A percentile compares a stretch with the other conserved stretches of the same genome.
Conservation (phyloP, 352 stramenopile genomes). For the Phytophthora pluvialis region DNA sequence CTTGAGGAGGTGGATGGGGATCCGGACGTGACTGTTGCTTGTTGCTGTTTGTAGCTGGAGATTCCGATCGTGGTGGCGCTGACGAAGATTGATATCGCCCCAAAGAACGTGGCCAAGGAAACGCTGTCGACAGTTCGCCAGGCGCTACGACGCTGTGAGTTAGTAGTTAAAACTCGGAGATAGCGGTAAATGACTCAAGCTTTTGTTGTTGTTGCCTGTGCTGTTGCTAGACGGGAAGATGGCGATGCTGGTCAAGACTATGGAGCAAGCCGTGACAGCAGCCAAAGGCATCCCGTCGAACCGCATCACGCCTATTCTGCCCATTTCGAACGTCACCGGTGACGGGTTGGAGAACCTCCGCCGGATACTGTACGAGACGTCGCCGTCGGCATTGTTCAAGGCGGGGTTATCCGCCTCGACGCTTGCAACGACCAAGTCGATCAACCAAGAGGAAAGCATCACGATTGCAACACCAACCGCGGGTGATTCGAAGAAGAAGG, state of each 20-base stretch:
- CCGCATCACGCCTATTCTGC: slow-evolving; percentile 96
- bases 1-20: neutral
- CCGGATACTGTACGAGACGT: slow-evolving; percentile 75
- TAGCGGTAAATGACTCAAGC: slow-evolving; percentile 2
- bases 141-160: slow-evolving; percentile 78
- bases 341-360: slow-evolving; percentile 88
- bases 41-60: slow-evolving; percentile 58
- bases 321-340: slow-evolving; percentile 98
- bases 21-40: slow-evolving; percentile 1
- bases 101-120: slow-evolving; percentile 93
- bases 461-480: slow-evolving; percentile 14
- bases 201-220: neutral
- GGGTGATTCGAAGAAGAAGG: slow-evolving; percentile 25
- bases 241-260: slow-evolving; percentile 93
- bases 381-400: slow-evolving; percentile 75
- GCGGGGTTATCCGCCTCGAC: slow-evolving; percentile 66
- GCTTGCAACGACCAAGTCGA: slow-evolving; percentile 65
- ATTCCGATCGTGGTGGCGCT: slow-evolving; percentile 95
- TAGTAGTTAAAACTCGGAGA: neutral
- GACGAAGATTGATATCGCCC: slow-evolving; percentile 95
- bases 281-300: slow-evolving; percentile 91
- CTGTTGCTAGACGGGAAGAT: slow-evolving; percentile 85
- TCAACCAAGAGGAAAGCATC: slow-evolving; percentile 53
- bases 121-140: slow-evolving; percentile 91
- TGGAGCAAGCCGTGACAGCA: slow-evolving; percentile 84